phyloP scores from a whole-genome alignment of 352 stramenopile species.

The Pythium chondricola region DNA sequence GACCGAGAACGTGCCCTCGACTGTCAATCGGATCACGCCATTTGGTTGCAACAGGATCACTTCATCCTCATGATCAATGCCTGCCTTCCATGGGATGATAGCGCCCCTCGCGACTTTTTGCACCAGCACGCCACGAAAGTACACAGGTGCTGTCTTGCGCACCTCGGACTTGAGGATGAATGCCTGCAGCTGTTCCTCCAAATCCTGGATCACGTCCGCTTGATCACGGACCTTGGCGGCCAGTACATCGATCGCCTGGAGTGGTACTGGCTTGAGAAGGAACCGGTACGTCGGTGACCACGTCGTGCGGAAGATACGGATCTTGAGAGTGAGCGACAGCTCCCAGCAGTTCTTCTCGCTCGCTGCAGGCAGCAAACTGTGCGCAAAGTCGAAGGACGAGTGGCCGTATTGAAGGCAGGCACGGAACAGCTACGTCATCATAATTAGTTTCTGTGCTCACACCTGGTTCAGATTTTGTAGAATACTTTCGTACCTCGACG shows the following conservation, averaged over 20 bases:
- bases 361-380: neutral
- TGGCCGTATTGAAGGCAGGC: neutral
- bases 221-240: neutral
- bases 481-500: neutral
- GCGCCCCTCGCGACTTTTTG: neutral
- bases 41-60: neutral
- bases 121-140: neutral
- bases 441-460: neutral
- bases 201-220: neutral
- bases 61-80: neutral
- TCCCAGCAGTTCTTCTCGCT: neutral
- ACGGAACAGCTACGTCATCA: neutral
- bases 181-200: neutral
- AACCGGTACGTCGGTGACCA: neutral
- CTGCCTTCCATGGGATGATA: neutral
- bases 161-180: neutral
- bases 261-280: neutral
- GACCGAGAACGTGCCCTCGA: neutral
- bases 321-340: conserved; percentile 1
- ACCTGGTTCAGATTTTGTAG: neutral
- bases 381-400: neutral
- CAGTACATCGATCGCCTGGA: neutral
- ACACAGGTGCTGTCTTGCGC: neutral
- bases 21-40: neutral
- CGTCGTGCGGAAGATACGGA: neutral